These are phyloP conservation scores for Ascocoryne sarcoides DNA, from an alignment of 2,329 filamentous ascomycete species.

Conservation along the genomic window DNA sequence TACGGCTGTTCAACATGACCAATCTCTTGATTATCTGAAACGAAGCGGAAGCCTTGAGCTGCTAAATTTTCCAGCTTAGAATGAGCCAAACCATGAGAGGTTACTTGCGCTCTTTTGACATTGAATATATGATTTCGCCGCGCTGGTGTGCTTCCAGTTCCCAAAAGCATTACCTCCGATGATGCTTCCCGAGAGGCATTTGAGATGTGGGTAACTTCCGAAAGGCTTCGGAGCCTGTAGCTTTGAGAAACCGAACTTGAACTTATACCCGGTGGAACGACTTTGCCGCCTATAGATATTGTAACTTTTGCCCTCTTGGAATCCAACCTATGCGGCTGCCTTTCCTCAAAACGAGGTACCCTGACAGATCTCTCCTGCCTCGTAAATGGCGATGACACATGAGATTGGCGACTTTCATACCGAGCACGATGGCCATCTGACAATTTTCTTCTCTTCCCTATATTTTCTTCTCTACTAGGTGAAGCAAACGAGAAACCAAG, in stretches of 20 bases:
- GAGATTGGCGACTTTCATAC: conserved; percentile 14
- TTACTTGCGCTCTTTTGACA: too few relatives aligned
- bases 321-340: not conserved
- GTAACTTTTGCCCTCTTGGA: conserved; percentile 17
- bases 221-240: conserved; percentile 2
- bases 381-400: conserved; percentile 15
- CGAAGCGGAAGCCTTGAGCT: not conserved
- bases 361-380: not conserved
- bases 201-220: conserved; percentile 3
- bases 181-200: conserved; percentile 5
- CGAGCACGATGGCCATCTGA: conserved; percentile 16
- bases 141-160: too few relatives aligned
- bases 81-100: not conserved
- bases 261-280: conserved; percentile 18
- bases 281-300: conserved; percentile 23
- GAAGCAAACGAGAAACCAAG: conserved; percentile 16
- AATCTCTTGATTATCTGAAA: too few relatives aligned
- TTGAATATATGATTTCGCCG: too few relatives aligned
- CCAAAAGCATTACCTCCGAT: conserved; percentile 27
- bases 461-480: conserved; percentile 14
- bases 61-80: not conserved
- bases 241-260: conserved; percentile 16
- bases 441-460: conserved; percentile 24
- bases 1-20: not conserved
- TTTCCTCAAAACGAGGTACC: not conserved